Conservation (phyloP, 1,284 basidiomycete genomes). For the Schizophyllum amplum region DNA sequence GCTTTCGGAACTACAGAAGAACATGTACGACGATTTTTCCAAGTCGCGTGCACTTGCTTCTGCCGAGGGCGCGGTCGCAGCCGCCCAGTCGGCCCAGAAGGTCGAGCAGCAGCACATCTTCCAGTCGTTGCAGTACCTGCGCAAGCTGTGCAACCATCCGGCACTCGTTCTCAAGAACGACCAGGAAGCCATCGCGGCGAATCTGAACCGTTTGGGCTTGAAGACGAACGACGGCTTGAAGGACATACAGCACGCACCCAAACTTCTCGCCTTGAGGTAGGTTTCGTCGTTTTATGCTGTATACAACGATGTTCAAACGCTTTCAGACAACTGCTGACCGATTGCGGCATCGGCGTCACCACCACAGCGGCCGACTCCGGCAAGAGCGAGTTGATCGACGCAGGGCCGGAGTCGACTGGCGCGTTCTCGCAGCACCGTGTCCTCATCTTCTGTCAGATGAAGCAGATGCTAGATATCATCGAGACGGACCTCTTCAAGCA, state of each 20-base stretch:
- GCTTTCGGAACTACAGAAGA: slow-evolving; percentile 88
- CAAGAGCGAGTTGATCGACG: slow-evolving; percentile 59
- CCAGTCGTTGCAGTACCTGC: slow-evolving; percentile 93
- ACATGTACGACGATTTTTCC: slow-evolving; percentile 89
- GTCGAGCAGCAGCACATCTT: slow-evolving; percentile 80
- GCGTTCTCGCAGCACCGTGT: slow-evolving; percentile 92
- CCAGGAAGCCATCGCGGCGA: slow-evolving; percentile 50
- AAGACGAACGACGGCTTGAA: slow-evolving; percentile 47
- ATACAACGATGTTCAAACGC: slow-evolving; percentile 5
- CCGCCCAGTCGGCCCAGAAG: slow-evolving; percentile 31
- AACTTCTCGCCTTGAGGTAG: slow-evolving; percentile 84
- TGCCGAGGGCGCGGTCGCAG: slow-evolving; percentile 51
- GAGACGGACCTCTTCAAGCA: slow-evolving; percentile 88
- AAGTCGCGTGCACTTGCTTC: slow-evolving; percentile 67
- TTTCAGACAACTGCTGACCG: slow-evolving; percentile 80
- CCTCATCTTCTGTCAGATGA: slow-evolving; percentile 98
- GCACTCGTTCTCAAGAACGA: slow-evolving; percentile 78
- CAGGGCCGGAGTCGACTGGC: slow-evolving; percentile 44
- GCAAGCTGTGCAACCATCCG: slow-evolving; percentile 98
- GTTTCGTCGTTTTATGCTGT: slow-evolving; percentile 19
- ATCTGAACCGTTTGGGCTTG: slow-evolving; percentile 32
- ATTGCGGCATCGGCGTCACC: slow-evolving; percentile 90
- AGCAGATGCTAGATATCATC: slow-evolving; percentile 98
- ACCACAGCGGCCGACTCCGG: slow-evolving; percentile 39
- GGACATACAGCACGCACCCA: slow-evolving; percentile 91